phyloP scores from a whole-genome alignment of 2,329 filamentous ascomycete genomes.

The Immersiporthe knoxdaviesiana region DNA sequence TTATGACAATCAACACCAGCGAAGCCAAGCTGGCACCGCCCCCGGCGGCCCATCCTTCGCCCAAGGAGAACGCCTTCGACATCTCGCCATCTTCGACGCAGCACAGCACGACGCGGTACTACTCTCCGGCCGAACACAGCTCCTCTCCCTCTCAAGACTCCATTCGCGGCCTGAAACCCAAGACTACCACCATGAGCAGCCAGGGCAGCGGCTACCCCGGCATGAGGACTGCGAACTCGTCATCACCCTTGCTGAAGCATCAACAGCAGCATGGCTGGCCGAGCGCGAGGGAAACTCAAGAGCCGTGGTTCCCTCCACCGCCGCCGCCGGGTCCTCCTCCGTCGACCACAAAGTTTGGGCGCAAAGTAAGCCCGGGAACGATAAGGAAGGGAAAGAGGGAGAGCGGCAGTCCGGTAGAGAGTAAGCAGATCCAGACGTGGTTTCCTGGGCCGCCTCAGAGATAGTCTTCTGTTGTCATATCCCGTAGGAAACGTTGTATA shows the following conservation, averaged over 20 bases:
- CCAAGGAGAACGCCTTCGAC: conserved; percentile 16
- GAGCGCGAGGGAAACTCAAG: conserved; percentile 12
- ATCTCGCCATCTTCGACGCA: not conserved
- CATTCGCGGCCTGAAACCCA: conserved; percentile 3
- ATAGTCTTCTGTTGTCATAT: not conserved
- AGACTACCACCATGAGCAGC: conserved; percentile 26
- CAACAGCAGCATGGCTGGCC: conserved; percentile 28
- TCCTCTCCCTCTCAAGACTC: not conserved
- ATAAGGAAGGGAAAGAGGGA: conserved; percentile 28
- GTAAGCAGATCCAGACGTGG: conserved; percentile 41
- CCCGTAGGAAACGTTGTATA: not conserved
- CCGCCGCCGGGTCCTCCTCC: conserved; percentile 28
- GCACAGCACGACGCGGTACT: not conserved
- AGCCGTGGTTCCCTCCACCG: conserved; percentile 27
- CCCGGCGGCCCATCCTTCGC: conserved; percentile 20
- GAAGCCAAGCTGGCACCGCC: conserved; percentile 17
- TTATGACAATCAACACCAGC: conserved; percentile 24
- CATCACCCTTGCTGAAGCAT: conserved; percentile 20
- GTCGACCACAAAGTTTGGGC: conserved; percentile 10
- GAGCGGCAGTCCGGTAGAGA: conserved; percentile 42
- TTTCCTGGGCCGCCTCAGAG: conserved; percentile 45
- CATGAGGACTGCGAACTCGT: conserved; percentile 4
- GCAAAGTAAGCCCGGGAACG: conserved; percentile 12
- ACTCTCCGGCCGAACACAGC: not conserved
- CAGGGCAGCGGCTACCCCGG: conserved; percentile 27